phyloP scores from a whole-genome alignment of 768 basidiomycete genomes.

The Pleurotus platypus region DNA sequence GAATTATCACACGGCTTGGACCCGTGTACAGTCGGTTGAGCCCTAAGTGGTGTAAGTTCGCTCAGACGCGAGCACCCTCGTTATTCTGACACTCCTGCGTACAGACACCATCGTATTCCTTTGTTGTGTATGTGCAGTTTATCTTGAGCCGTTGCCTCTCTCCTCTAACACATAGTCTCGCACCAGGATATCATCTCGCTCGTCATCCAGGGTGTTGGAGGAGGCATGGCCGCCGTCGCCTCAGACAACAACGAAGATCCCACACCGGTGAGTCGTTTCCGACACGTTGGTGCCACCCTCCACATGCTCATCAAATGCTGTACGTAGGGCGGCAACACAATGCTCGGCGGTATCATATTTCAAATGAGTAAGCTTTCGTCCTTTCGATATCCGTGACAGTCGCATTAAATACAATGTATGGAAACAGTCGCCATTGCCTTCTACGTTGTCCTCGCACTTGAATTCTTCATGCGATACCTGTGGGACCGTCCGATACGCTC shows the following conservation, averaged over 20 bases:
- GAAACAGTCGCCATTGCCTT: constrained; percentile 35
- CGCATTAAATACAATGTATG: not conserved
- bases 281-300: constrained; percentile 8
- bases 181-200: constrained; percentile 53
- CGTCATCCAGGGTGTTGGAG: constrained; percentile 62
- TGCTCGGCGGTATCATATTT: constrained; percentile 64
- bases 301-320: not conserved
- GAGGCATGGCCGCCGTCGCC: constrained; percentile 45
- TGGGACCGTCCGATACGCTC: constrained; percentile 29
- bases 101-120: constrained; percentile 42
- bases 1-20: constrained; percentile 41
- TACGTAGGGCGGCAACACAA: constrained; percentile 36
- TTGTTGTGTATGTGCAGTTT: constrained; percentile 22
- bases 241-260: constrained; percentile 11
- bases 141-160: not conserved
- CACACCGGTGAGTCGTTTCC: constrained; percentile 9
- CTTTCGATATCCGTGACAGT: not conserved
- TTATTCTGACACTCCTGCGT: not conserved
- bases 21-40: constrained; percentile 41
- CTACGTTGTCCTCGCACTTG: constrained; percentile 36
- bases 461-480: constrained; percentile 43
- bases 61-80: not conserved
- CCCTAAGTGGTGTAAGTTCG: constrained; percentile 37
- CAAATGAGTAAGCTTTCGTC: constrained; percentile 36
- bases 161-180: not conserved